Percentiles rank a stretch among this genome's conserved stretches.
Evolutionary conservation across 306 rosid species (phyloP).

Genomic region (Quercus aquifolioides): DNA sequence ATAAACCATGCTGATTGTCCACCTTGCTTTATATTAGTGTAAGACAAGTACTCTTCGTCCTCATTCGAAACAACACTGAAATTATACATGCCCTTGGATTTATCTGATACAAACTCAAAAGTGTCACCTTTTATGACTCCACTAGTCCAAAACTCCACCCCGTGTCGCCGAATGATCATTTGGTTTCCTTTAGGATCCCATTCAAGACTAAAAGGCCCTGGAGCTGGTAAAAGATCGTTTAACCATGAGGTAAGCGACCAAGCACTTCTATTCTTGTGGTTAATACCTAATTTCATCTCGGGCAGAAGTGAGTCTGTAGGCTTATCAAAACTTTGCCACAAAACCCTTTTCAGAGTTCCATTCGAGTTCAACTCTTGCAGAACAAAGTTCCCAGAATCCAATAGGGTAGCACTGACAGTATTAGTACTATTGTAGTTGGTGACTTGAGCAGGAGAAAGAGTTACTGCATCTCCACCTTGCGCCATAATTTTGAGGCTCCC

Average conservation of each 20-base stretch:
- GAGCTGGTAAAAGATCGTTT: neutral
- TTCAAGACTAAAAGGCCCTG: neutral
- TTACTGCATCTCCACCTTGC: neutral
- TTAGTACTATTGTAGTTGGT: neutral
- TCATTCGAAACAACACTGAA: no score
- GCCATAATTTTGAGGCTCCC: neutral
- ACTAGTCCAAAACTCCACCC: neutral
- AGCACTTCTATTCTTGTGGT: neutral
- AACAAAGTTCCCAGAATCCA: neutral
- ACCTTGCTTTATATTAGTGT: no score
- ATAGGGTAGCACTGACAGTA: neutral
- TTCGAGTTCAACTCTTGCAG: neutral
- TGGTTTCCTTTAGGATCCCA: neutral
- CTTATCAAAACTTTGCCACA: conserved; percentile 20
- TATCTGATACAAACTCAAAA: no score
- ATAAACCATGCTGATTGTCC: no score
- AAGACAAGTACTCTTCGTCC: no score
- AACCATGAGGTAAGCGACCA: conserved; percentile 7
- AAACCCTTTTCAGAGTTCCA: neutral
- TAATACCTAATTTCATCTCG: conserved; percentile 9
- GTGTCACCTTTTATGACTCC: no score
- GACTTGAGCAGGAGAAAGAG: neutral
- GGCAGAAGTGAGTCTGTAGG: neutral
- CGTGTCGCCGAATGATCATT: neutral
- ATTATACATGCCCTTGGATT: no score